These are phyloP conservation scores for Apophysomyces ossiformis DNA, from an alignment of 371 early-diverging fungal species.

Conservation along the genomic window DNA sequence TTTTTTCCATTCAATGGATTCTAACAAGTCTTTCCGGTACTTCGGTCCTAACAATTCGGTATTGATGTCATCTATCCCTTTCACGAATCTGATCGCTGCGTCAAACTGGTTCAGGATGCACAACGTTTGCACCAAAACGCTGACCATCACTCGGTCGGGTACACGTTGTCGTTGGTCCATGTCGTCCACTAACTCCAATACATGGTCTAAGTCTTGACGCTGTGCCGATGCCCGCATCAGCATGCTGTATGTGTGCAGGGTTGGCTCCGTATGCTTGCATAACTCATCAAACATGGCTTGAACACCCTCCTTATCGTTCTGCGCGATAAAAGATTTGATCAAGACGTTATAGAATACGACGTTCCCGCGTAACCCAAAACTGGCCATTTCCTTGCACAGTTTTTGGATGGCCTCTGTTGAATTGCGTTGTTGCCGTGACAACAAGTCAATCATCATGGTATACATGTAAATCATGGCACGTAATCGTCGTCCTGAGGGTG, in stretches of 20 bases:
- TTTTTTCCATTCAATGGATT: constrained; percentile 8
- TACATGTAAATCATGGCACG: constrained; percentile 23
- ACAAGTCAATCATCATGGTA: constrained; percentile 22
- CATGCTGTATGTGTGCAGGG: constrained; percentile 16
- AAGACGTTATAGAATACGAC: constrained; percentile 16
- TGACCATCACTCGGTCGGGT: constrained; percentile 18
- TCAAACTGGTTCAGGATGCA: constrained; percentile 16
- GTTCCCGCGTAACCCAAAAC: not conserved
- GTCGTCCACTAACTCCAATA: constrained; percentile 17
- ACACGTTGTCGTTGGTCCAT: constrained; percentile 18
- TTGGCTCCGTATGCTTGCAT: constrained; percentile 14
- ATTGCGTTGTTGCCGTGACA: constrained; percentile 10
- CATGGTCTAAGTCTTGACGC: constrained; percentile 2
- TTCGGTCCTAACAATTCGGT: not conserved
- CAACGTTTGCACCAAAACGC: constrained; percentile 17
- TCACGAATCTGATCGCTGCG: constrained; percentile 13
- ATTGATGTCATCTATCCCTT: not conserved
- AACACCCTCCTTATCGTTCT: constrained; percentile 1
- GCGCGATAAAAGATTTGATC: constrained; percentile 13
- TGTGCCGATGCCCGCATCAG: constrained; percentile 17
- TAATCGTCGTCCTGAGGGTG: constrained; percentile 15
- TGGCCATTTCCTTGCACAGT: constrained; percentile 16
- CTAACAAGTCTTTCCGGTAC: not conserved
- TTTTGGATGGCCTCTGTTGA: constrained; percentile 8
- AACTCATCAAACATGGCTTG: constrained; percentile 16